Base-by-base conservation (phyloP, 164 flowering plant species). In the Piper longum region DNA sequence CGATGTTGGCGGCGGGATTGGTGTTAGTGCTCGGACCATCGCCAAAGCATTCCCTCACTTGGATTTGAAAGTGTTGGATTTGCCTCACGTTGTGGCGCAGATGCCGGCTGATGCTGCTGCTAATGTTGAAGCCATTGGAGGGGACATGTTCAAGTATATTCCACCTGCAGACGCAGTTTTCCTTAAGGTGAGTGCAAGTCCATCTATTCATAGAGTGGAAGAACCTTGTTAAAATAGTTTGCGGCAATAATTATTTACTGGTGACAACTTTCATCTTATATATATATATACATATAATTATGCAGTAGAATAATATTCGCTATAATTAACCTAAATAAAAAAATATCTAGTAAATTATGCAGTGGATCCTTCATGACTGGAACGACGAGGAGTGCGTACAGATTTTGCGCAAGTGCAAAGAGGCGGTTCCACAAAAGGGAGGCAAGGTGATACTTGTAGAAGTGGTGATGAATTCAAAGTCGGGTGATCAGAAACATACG, bases 351-450 rank as follows among this genome's bases (percentile, higher is more conserved):
- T 12, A 8, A 5, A 48, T 48, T 5, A 12, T 48, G 52, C 61
- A 64, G 67, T 64, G 67, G 67, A 64, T 64, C 11, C 18, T 64
- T 16, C 67, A 64, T 57, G 59, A 64, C 54, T 64, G 59, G 45
- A 43, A 60, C 26, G 67, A 64, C 40, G 60, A 56, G 41, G 61
- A 56, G 3, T 64, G 67, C 43, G 18, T 64, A 45, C 42, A 40
- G 9, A 41, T 64, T 8, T 51, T 64, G 19, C 18, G 54, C 39
- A 16, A 40, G 7, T 56, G 59, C 26, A 64, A 64, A 61, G 57
- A 57, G 44, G 67, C 67, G 7, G 16, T 56, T 16, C 51, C 67
- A 56, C 60, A 64, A 43, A 26, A 54, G 45, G 43, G 57, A 40
- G 61, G 61, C 16, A 55, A 64, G 60, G 51, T 64, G 42, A 41